phyloP scores from a whole-genome alignment of 2,329 filamentous ascomycete species.

The Orbilia blumenaviensis region DNA sequence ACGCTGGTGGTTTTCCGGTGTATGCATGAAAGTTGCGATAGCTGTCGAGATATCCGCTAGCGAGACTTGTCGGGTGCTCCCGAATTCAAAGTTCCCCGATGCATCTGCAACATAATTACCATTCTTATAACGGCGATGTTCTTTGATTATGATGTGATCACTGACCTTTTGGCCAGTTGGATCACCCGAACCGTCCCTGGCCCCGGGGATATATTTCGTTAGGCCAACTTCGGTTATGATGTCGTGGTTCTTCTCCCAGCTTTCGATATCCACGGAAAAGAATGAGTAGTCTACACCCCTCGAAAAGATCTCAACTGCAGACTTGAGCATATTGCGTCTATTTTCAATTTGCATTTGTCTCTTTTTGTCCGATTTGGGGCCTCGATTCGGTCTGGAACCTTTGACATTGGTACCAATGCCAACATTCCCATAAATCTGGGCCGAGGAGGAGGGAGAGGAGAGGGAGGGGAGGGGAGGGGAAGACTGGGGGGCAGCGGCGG shows the following conservation, averaged over 20 bases:
- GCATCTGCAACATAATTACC: constrained; percentile 74
- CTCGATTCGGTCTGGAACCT: neutral
- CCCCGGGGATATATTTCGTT: constrained; percentile 76
- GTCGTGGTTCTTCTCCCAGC: constrained; percentile 73
- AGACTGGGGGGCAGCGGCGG: neutral
- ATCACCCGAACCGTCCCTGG: constrained; percentile 59
- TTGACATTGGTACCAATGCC: neutral
- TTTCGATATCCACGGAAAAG: constrained; percentile 77
- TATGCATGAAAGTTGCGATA: constrained; percentile 61
- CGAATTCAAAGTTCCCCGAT: constrained; percentile 79
- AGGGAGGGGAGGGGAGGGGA: neutral
- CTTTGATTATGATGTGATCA: constrained; percentile 79
- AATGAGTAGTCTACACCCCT: constrained; percentile 47
- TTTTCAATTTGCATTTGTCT: constrained; percentile 26
- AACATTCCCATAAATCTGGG: neutral
- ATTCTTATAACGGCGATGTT: constrained; percentile 75
- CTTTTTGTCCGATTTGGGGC: constrained; percentile 26
- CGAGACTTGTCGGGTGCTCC: constrained; percentile 64
- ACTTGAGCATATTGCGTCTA: constrained; percentile 44
- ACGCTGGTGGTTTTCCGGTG: constrained; percentile 65
- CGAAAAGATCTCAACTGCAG: constrained; percentile 21
- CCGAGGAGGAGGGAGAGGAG: neutral
- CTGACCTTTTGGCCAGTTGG: constrained; percentile 47
- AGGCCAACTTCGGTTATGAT: constrained; percentile 87
- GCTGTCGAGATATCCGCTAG: constrained; percentile 59